Evolutionary conservation across 2,329 filamentous ascomycete species (phyloP).

Genomic region (Fusarium siculi): DNA sequence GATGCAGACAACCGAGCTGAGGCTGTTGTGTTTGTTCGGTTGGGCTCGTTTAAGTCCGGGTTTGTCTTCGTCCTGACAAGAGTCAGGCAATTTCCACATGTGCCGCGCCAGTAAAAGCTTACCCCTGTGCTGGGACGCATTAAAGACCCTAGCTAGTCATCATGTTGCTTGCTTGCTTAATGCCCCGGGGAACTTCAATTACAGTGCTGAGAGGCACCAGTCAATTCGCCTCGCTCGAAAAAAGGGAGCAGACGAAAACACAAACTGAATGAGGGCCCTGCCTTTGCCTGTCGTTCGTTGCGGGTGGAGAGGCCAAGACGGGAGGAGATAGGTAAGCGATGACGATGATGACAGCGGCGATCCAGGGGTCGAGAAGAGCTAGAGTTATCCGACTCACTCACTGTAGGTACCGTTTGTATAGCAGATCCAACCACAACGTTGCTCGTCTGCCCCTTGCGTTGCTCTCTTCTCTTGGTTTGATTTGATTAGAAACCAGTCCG

Average conservation of each 20-base stretch:
- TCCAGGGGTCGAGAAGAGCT: slow-evolving; percentile 16
- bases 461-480: background rate
- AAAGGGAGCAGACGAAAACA: slow-evolving; percentile 3
- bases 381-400: background rate
- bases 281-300: slow-evolving; percentile 21
- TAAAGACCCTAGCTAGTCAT: slow-evolving; percentile 5
- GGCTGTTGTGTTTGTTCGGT: background rate
- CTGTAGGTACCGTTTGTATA: background rate
- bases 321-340: slow-evolving; percentile 32
- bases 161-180: background rate
- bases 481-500: slow-evolving; percentile 6
- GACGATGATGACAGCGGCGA: slow-evolving; percentile 36
- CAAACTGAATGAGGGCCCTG: background rate
- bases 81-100: slow-evolving; percentile 33
- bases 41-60: background rate
- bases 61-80: slow-evolving; percentile 12
- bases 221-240: slow-evolving; percentile 1
- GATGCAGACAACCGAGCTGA: background rate
- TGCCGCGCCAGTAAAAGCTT: slow-evolving; percentile 23
- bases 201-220: background rate
- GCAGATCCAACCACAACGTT: slow-evolving; percentile 3
- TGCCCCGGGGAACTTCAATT: background rate
- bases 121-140: slow-evolving; percentile 23
- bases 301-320: slow-evolving; percentile 25
- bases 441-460: background rate